These are phyloP conservation scores for Neurospora sp. DNA, from an alignment of 495 filamentous ascomycete genomes.

Conservation along the genomic window DNA sequence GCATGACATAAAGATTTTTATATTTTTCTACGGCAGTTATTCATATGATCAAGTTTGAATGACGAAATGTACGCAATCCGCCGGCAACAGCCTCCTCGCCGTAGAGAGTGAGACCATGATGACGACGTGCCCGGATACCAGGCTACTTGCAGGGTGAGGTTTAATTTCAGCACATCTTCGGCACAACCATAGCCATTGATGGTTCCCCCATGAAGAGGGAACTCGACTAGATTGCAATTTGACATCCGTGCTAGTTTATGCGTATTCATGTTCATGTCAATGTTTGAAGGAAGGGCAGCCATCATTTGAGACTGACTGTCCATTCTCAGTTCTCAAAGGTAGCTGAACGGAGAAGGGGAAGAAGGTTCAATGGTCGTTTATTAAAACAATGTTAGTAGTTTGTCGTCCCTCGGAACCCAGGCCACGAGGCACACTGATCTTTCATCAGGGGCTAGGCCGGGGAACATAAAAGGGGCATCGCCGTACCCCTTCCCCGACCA, in stretches of 20 bases:
- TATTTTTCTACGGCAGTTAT: neutral
- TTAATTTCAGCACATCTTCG: slow-evolving; percentile 61
- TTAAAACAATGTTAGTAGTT: slow-evolving; percentile 7
- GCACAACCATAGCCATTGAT: slow-evolving; percentile 83
- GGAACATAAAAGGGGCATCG: neutral
- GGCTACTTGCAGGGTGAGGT: slow-evolving; percentile 24
- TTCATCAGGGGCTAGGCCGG: neutral
- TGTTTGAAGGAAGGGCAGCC: neutral
- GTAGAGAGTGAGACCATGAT: slow-evolving; percentile 4
- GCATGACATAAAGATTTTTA: neutral
- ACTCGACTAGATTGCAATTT: slow-evolving; percentile 80
- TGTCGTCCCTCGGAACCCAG: neutral
- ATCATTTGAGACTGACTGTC: neutral
- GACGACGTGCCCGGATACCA: slow-evolving; percentile 28
- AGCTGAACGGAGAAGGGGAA: neutral
- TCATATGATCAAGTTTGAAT: neutral
- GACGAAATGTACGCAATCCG: slow-evolving; percentile 24
- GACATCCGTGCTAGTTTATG: slow-evolving; percentile 83
- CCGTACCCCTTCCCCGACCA: neutral
- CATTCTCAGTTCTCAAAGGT: neutral
- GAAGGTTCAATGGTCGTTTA: neutral
- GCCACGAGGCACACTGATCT: neutral
- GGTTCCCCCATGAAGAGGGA: slow-evolving; percentile 24
- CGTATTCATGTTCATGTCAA: neutral
- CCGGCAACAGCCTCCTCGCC: slow-evolving; percentile 10